Conservation (phyloP, 345 rosid genomes). For the Carallia brachiata region DNA sequence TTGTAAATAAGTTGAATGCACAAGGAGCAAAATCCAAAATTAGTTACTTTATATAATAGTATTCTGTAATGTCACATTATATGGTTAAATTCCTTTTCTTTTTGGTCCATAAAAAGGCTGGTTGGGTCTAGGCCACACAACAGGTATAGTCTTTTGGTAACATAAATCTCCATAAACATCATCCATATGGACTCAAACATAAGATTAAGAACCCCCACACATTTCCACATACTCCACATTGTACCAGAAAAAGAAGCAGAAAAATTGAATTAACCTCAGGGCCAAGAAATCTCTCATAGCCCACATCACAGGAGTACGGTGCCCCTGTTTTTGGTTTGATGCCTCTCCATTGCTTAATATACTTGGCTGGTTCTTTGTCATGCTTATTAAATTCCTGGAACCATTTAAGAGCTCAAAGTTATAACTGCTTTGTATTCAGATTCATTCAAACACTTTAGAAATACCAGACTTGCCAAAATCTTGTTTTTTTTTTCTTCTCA, state of each 20-base stretch:
- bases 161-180: too few species aligned
- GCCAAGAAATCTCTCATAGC: slow-evolving; percentile 96
- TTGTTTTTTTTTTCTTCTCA: neutral
- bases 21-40: too few species aligned
- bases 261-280: slow-evolving; percentile 80
- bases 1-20: slow-evolving; percentile 4
- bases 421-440: neutral
- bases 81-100: too few species aligned
- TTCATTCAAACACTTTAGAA: neutral
- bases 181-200: too few species aligned
- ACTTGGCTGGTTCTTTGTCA: slow-evolving; percentile 91
- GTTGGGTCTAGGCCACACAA: too few species aligned
- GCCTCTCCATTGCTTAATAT: slow-evolving; percentile 88
- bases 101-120: too few species aligned
- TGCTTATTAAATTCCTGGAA: slow-evolving; percentile 93
- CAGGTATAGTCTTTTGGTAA: too few species aligned
- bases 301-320: slow-evolving; percentile 91
- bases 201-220: too few species aligned
- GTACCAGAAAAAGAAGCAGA: too few species aligned
- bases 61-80: too few species aligned
- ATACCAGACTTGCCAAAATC: neutral
- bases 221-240: too few species aligned
- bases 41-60: too few species aligned
- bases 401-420: slow-evolving; percentile 6
- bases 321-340: slow-evolving; percentile 97